Evolutionary conservation across 768 basidiomycete genomes (phyloP), one percentile per base, ranked within the genome.

Genomic region (Boletus rufocinnamomeus): DNA sequence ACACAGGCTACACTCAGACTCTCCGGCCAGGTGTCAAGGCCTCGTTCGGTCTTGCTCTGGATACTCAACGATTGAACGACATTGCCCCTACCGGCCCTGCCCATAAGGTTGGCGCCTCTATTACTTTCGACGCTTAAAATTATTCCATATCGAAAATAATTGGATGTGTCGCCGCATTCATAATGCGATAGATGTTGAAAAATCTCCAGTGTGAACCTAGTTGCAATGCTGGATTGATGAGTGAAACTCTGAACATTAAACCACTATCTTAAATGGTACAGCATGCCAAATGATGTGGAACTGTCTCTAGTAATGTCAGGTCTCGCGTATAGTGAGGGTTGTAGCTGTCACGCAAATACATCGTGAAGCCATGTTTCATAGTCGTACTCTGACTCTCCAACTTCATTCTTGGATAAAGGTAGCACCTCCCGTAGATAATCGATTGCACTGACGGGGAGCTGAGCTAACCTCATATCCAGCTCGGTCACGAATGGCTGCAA

Each of bases 11-110:
- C 80, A 96, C 94, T 52, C 96, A 99, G 79, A 79, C 84, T 40
- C 90, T 99, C 71, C 91, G 93, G 64, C 93, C 93, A 52, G 95
- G 95, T 69, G 91, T 98, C 69, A 93, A 90, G 75, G 90, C 90
- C 48, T 83, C 89, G 50, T 95, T 98, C 75, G 95, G 96, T 78
- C 85, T 98, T 69, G 93, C 94, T 65, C 80, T 99, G 63, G 97
- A 99, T 80, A 96, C 94, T 60, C 87, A 93, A 78, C 86, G 90
- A 65, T 79, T 98, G 66, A 94, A 91, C 78, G 91, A 93, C 56
- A 73, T 81, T 52, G 75, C 79, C 50, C 82, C 82, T 52, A 58
- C 73, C 53, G 89, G 87, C 49, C 83, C 88, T 55, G 83, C 86
- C 16, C 92, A 94, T 86, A 93, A 93, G 83, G 83, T 91, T 65